Base-by-base conservation (phyloP, 225 moss, liverwort and hornwort species). In the Polytrichum commune region DNA sequence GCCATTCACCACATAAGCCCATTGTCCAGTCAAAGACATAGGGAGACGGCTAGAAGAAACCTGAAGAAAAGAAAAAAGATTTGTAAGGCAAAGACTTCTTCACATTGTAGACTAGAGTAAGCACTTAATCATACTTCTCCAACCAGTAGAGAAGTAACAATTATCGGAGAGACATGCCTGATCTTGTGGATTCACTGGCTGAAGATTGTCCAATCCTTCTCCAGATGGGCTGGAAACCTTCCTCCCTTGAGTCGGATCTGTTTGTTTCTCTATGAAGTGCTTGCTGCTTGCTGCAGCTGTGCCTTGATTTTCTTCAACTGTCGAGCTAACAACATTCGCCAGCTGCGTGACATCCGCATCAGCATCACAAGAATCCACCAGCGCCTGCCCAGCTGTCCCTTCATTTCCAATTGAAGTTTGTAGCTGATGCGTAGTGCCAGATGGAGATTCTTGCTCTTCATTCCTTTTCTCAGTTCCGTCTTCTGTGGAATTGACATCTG, bases 1-100 rank as follows among this genome's bases (percentile, higher is more conserved):
- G 78, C 62, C 80, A 83, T 79, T 79, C 62, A 61, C 80, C 75
- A 84, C 77, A 75, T 70, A 73, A 84, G 79, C 79, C 68, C 84
- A 67, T 71, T 60, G 29, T 74, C 72, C 78, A 80, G 76, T 79
- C 76, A 75, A 80, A 83, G 65, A 73, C 57, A 46, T 10, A 46
- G 46, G 46, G 46, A 46, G 46, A 46, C 16, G 46, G 46, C 46
- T 46, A 46, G 46, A 46, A 13, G 46, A 46, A 46, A 46, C 46
- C 46, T 46, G 46, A 76, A 75, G 60, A 80, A 75, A 67, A 76
- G 64, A 80, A 60, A 77, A 66, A 73, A 60, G 54, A 46, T 46
- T 46, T 66, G 33, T 66, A 38, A 9, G 7, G 46, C 60, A 60
- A 60, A 60, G 24, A 60, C 60, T 60, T 60, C 60, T 9, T 60